Evolutionary conservation across 2,329 filamentous ascomycete species (phyloP).

Genomic region (Drechslera avenae): DNA sequence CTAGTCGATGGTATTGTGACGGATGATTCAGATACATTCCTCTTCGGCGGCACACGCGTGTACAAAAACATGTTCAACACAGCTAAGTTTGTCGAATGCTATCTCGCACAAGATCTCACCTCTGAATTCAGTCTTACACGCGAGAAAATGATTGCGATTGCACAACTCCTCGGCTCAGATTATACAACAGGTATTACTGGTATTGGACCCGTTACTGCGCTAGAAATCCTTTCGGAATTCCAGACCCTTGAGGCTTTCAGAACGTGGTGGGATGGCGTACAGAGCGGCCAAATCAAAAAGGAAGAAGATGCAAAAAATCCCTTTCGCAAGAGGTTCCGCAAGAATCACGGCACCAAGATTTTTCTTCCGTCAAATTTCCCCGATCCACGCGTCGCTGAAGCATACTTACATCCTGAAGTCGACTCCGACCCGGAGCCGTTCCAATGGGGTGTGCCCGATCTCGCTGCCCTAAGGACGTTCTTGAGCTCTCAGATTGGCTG

Average conservation of each 20-base stretch:
- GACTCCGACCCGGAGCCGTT: constrained; percentile 79
- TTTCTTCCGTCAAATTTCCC: constrained; percentile 86
- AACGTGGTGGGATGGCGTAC: constrained; percentile 85
- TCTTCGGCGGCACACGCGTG: constrained; percentile 93
- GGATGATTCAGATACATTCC: constrained; percentile 93
- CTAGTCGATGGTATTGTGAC: constrained; percentile 98
- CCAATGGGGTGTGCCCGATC: constrained; percentile 93
- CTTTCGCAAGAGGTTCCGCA: constrained; percentile 87
- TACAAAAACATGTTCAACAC: constrained; percentile 99
- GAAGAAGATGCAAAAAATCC: constrained; percentile 59
- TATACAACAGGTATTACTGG: constrained; percentile 92
- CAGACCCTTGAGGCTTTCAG: constrained; percentile 75
- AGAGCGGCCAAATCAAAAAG: constrained; percentile 67
- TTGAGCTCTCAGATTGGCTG: constrained; percentile 93
- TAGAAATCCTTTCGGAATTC: constrained; percentile 95
- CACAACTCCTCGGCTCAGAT: constrained; percentile 89
- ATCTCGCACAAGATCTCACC: constrained; percentile 80
- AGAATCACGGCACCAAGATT: constrained; percentile 77
- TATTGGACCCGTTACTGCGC: constrained; percentile 89
- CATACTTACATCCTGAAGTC: constrained; percentile 86
- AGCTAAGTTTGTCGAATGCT: constrained; percentile 97
- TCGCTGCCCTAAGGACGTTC: constrained; percentile 81
- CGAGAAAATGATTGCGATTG: constrained; percentile 85
- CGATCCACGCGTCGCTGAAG: constrained; percentile 74
- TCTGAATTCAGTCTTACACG: constrained; percentile 86